phyloP scores from a whole-genome alignment of 305 asterid genomes.

The Fraxinus ornus region DNA sequence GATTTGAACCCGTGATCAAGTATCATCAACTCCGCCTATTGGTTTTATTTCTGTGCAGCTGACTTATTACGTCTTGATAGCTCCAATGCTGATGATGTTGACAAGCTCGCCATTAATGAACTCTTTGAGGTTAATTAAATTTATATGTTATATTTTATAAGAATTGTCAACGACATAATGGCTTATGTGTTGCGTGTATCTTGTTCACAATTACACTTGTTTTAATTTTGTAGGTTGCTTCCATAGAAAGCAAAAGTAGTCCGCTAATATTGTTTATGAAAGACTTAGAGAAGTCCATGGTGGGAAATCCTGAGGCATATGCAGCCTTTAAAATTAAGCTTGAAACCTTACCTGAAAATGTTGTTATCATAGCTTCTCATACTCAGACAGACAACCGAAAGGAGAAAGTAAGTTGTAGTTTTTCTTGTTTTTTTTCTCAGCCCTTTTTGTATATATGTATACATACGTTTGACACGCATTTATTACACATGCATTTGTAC shows the following conservation, averaged over 20 bases:
- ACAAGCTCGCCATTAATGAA: conserved; percentile 41
- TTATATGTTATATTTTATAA: background rate
- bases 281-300: conserved; percentile 49
- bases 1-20: background rate
- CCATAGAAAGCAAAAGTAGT: conserved; percentile 36
- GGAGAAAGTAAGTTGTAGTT: conserved; percentile 37
- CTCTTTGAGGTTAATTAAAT: conserved; percentile 39
- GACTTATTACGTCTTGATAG: conserved; percentile 43
- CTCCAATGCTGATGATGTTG: conserved; percentile 32
- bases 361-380: conserved; percentile 46
- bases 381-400: conserved; percentile 40
- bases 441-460: background rate
- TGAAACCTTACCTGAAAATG: conserved; percentile 42
- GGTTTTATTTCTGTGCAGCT: conserved; percentile 35
- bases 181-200: background rate
- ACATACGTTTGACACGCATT: background rate
- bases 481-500: background rate
- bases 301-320: conserved; percentile 40
- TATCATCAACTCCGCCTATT: background rate
- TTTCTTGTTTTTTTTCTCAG: background rate
- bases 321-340: conserved; percentile 36
- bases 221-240: conserved; percentile 35
- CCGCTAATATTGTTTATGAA: conserved; percentile 44
- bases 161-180: background rate
- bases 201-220: background rate